Conservation (phyloP, 78 protist genomes). For the Guillardia theta region DNA sequence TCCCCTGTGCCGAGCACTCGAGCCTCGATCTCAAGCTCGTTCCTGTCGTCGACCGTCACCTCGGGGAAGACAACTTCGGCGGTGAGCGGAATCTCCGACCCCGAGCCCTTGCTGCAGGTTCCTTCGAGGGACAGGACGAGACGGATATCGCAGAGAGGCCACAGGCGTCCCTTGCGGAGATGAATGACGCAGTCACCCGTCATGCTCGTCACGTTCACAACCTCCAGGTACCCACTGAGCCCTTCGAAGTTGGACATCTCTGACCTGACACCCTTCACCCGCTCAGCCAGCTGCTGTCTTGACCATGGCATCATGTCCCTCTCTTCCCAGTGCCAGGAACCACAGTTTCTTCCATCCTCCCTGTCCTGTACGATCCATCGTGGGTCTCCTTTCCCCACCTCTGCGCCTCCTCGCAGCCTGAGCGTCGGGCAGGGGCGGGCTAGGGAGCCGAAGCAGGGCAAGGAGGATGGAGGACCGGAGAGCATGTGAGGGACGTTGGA, state of each 20-base stretch:
- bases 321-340: constrained; percentile 52
- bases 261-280: background rate
- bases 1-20: background rate
- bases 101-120: background rate
- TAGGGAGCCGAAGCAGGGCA: too few species aligned
- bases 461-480: too few species aligned
- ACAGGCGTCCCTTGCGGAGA: background rate
- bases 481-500: too few species aligned
- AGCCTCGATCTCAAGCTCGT: background rate
- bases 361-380: constrained; percentile 53
- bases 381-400: constrained; percentile 42
- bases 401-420: constrained; percentile 21
- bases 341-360: constrained; percentile 14
- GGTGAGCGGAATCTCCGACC: background rate
- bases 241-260: background rate
- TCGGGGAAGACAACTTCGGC: background rate
- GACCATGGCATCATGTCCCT: background rate
- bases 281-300: background rate
- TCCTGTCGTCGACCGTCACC: background rate
- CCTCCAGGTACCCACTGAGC: background rate
- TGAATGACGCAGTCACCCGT: background rate
- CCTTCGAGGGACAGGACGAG: background rate
- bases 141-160: constrained; percentile 22
- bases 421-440: too few species aligned
- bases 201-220: background rate